Evolutionary conservation across 2,329 filamentous ascomycete species (phyloP), one percentile per base, ranked within the genome.

Genomic region (Scedosporium minutisporum): DNA sequence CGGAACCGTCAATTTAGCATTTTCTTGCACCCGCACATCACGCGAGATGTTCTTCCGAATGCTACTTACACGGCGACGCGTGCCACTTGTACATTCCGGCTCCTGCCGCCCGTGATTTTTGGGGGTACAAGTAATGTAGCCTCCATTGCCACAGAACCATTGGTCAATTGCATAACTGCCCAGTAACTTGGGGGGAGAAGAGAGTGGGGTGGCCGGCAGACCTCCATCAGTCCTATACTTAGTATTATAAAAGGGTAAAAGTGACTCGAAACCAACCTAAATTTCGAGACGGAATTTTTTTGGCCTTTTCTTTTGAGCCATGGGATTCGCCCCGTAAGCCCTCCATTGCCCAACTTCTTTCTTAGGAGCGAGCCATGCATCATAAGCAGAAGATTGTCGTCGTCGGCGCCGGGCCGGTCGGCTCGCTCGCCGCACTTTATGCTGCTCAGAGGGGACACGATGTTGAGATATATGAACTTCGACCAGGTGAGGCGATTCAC

Each of bases 391-490:
- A 91, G 75, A 85, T 89, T 62, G 82, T 96, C 21, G 83, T 99
- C 57, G 88, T 99, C 58, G 95, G 95, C 62, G 95, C 93, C 62
- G 95, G 95, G 1, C 95, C 95, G 0, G 95, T 99, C 6, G 95
- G 95, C 46, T 91, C 93, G 10, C 79, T 99, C 51, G 93, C 95
- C 25, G 95, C 92, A 53, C 78, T 99, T 5, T 99, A 97, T 78
- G 93, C 95, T 62, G 93, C 95, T 3, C 84, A 88, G 68, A 82
- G 93, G 73, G 95, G 93, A 53, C 87, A 96, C 73, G 80, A 93
- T 70, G 95, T 99, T 38, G 92, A 97, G 73, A 82, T 99, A 59
- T 99, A 97, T 74, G 95, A 99, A 76, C 78, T 99, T 67, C 85
- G 95, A 71, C 86, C 88, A 78, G 95, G 95, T 97, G 82, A 73